Base-by-base conservation (phyloP, 495 filamentous ascomycete species). In the Alectoria sarmentosa region DNA sequence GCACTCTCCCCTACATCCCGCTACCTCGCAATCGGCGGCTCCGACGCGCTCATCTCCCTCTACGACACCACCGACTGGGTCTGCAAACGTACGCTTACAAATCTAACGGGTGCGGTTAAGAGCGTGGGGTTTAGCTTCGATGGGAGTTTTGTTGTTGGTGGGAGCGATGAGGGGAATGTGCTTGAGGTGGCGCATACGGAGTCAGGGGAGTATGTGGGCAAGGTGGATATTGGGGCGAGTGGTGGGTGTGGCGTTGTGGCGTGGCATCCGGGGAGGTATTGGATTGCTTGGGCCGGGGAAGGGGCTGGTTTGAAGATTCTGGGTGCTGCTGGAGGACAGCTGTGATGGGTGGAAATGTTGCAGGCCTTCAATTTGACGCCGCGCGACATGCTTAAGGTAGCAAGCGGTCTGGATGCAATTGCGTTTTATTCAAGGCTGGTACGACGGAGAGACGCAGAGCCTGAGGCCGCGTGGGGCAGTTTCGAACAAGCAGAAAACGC, bases 31-130 rank as follows among this genome's bases (percentile, higher is more conserved):
- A 85, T 92, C 4, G 95, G 93, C 48, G 93, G 91, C 13, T 88
- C 87, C 60, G 95, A 98, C 75, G 89, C 91, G 1, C 82, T 96
- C 21, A 88, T 97, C 58, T 81, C 88, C 9, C 82, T 98, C 21
- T 98, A 92, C 88, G 92, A 97, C 73, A 96, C 95, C 0, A 84
- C 82, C 39, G 89, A 95, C 70, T 97, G 91, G 92, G 87, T 94
- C 60, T 96, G 91, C 71, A 81, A 87, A 57, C 85, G 90, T 61
- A 96, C 90, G 6, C 77, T 96, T 28, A 86, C 86, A 26, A 84
- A 83, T 61, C 88, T 90, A 73, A 80, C 82, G n/a, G 91, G 90
- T 0, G 86, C 88, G 8, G 88, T 97, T 32, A 87, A 86, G 67
- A 91, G 86, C 70, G 83, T 98, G 42, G 90, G 90, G 68, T 98